Percentiles rank a stretch among this genome's conserved stretches.
These are phyloP conservation scores for Neurospora discreta DNA, from an alignment of 495 filamentous ascomycete species.

Conservation along the genomic window DNA sequence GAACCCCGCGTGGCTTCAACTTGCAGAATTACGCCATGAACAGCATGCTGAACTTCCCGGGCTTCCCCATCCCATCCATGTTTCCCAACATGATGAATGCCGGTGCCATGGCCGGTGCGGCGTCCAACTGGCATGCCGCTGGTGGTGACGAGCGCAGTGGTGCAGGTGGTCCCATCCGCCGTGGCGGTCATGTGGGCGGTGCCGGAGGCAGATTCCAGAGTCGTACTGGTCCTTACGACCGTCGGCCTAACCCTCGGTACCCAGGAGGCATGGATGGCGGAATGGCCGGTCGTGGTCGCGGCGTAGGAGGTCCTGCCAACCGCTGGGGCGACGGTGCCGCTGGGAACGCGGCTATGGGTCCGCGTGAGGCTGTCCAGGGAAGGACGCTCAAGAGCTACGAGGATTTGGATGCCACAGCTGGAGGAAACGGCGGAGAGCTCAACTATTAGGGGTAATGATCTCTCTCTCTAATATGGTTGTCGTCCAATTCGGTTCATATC, in stretches of 20 bases:
- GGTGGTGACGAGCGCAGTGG: slow-evolving; percentile 33
- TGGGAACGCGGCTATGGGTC: slow-evolving; percentile 60
- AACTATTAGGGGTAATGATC: slow-evolving; percentile 37
- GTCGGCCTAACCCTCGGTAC: slow-evolving; percentile 35
- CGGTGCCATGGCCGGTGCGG: slow-evolving; percentile 31
- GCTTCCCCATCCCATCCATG: slow-evolving; percentile 36
- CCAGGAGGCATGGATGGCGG: slow-evolving; percentile 14
- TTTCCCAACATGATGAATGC: slow-evolving; percentile 48
- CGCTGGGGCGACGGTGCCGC: slow-evolving; percentile 54
- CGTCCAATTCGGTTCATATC: not conserved
- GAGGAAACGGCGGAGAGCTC: slow-evolving; percentile 47
- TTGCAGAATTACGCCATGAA: slow-evolving; percentile 51
- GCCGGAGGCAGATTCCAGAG: slow-evolving; percentile 32
- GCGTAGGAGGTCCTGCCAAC: slow-evolving; percentile 39
- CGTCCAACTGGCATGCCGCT: slow-evolving; percentile 32
- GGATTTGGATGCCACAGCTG: slow-evolving; percentile 73
- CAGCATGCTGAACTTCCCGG: slow-evolving; percentile 44
- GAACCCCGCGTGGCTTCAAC: slow-evolving; percentile 86
- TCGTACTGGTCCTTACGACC: slow-evolving; percentile 38
- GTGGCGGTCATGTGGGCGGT: slow-evolving; percentile 29
- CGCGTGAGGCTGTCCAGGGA: slow-evolving; percentile 77
- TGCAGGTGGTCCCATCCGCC: slow-evolving; percentile 32
- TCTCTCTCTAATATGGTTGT: not conserved
- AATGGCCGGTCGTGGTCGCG: slow-evolving; percentile 28
- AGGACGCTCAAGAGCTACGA: slow-evolving; percentile 92